phyloP scores from a whole-genome alignment of 805 yeast species.

The Metschnikowia dekortorum region DNA sequence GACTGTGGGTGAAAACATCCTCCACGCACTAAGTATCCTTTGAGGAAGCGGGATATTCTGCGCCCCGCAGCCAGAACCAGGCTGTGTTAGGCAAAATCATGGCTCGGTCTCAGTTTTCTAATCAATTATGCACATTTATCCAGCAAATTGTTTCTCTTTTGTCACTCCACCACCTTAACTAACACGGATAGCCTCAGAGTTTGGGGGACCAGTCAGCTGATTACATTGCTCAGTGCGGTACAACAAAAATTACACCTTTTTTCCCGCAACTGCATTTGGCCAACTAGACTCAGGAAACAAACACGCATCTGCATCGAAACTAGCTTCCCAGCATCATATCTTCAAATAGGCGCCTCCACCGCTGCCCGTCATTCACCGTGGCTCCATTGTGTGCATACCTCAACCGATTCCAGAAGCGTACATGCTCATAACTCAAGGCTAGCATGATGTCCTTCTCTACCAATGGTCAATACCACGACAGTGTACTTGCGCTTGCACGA shows the following conservation, averaged over 20 bases:
- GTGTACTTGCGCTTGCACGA: conserved; percentile 42
- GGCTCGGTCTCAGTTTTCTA: background rate
- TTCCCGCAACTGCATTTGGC: background rate
- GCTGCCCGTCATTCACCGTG: background rate
- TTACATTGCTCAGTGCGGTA: conserved; percentile 1
- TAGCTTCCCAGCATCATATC: background rate
- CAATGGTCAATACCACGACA: conserved; percentile 36
- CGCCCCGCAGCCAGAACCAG: background rate
- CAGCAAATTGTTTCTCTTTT: too few relatives aligned
- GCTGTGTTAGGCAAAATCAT: background rate
- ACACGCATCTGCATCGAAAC: background rate
- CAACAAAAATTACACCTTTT: conserved; percentile 2
- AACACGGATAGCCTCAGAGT: too few relatives aligned
- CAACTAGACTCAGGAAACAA: background rate
- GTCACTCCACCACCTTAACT: too few relatives aligned
- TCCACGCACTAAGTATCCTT: background rate
- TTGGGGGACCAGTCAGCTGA: conserved; percentile 2
- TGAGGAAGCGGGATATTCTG: background rate
- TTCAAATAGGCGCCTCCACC: background rate
- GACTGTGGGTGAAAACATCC: too few relatives aligned
- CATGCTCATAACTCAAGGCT: background rate
- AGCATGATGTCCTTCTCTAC: conserved; percentile 1
- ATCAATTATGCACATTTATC: background rate
- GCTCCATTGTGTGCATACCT: background rate
- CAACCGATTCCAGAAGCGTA: background rate